Base-by-base conservation (phyloP, 345 rosid genomes). In the Streptanthus diversifolius region DNA sequence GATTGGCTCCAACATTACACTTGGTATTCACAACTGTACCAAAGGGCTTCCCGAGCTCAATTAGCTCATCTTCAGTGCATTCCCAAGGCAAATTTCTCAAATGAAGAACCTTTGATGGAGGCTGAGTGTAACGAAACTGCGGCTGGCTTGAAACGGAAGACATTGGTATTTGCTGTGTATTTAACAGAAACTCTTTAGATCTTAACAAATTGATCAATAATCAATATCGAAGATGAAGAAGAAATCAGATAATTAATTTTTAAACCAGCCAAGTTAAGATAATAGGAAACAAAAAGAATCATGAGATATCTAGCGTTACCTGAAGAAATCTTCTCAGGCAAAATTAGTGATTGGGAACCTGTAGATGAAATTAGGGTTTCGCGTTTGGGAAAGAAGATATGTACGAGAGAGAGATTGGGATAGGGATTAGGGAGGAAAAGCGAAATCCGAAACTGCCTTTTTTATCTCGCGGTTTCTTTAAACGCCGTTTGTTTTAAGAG, bases 51-150 rank as follows among this genome's bases (percentile, higher is more conserved):
- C 99, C 99, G 30, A 95, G 90, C 74, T 95, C 97, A 63, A 95
- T 75, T 59, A 95, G 70, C 59, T 92, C 99, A 45, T 92, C 98
- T 74, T 95, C 99, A 9, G 96, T 84, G 80, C 99, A 95, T 71
- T 92, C 99, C 99, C 99, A 95, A 0, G 99, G 99, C 84, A 95
- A 80, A 81, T 95, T 95, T 78, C 99, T 86, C 83, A 95, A 67
- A 82, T 95, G 99, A 57, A 95, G 88, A 80, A 95, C 98, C 90
- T 95, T 95, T 1, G 99, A 92, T 1, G 99, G 99, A 2, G 99
- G 97, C 40, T 95, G 99, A 24, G 99, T 88, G 80, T 92, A 95
- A 14, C 98, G 96, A 60, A 95, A 95, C 87, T 95, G 99, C 4
- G 93, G 96, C 86, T 95, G 99, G 77, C 86, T 88, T 9, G 98